Evolutionary conservation across 2,329 filamentous ascomycete genomes (phyloP), one percentile per base, ranked within the genome.

Genomic region (Talaromyces sp.): DNA sequence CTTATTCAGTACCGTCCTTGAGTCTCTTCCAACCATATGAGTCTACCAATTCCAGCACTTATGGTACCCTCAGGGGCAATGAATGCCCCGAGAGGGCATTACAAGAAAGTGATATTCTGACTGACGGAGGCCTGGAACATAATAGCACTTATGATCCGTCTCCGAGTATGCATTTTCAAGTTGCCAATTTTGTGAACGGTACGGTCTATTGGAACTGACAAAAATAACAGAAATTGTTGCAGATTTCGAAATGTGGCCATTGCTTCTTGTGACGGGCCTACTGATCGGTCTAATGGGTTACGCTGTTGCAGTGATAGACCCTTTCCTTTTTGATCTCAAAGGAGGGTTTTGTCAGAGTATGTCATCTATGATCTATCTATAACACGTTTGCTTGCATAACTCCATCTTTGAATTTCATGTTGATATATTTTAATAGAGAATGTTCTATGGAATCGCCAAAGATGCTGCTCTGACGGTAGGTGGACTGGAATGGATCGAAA

Each of bases 321-420:
- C 46, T 25, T 50, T 50, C 6, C 46, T 50, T 31, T 50, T 50
- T 50, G 46, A 50, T 50, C 46, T 50, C 11, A 50, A 50, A 50
- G 46, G 14, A 11, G 46, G 46, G 28, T 50, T 28, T 16, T 50
- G 46, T 31, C 4, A 25, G 12, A 50, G 46, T 50, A 50, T 25
- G 46, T 50, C 9, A 31, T 50, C 25, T 50, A 50, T 50, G 12
- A 3, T 5, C 3, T 3, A 28, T 28, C 3, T 11, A 18, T 18
- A 40, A 5, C 14, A 3, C 39, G 39, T 7, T 16, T n/a, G n/a
- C 28, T 28, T 28, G 28, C 28, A 3, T 28, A 6, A 28, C 6
- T 6, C 3, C 28, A 28, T n/a, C n/a, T n/a, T n/a, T n/a, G n/a
- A n/a, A 28, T 3, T 28, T 28, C 14, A 40, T 7, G 39, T 16